Percentiles rank a stretch among this genome's conserved stretches.
Evolutionary conservation across 176 grass and related monocot species (phyloP).

Genomic region (Metroxylon sagu): DNA sequence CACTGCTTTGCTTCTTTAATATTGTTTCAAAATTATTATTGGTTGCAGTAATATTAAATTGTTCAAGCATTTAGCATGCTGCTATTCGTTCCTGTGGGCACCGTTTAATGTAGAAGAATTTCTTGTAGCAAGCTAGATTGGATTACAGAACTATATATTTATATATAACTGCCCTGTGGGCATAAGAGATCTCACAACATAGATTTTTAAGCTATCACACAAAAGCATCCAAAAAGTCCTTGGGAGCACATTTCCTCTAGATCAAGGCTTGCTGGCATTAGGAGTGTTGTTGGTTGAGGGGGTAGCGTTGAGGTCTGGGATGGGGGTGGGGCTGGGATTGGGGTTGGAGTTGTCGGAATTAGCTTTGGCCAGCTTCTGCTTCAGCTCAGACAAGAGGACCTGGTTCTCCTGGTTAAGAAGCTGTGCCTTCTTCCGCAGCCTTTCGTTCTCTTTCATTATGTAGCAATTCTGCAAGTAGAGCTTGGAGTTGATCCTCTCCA

Average conservation of each 20-base stretch:
- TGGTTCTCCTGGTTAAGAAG: conserved; percentile 89
- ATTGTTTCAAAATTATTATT: no score
- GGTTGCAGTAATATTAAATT: no score
- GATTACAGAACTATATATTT: not conserved
- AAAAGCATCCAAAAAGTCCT: conserved; percentile 1
- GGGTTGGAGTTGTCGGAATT: conserved; percentile 1
- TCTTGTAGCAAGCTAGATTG: no score
- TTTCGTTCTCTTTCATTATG: conserved; percentile 94
- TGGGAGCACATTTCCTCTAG: conserved; percentile 5
- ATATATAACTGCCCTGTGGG: not conserved
- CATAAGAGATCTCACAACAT: not conserved
- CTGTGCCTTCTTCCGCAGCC: conserved; percentile 74
- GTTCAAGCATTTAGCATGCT: no score
- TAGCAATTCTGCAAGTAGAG: conserved; percentile 91
- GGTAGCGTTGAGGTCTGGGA: conserved; percentile 59
- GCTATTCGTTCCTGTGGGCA: no score
- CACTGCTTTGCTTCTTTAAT: no score
- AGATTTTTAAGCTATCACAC: not conserved
- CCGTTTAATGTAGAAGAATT: no score
- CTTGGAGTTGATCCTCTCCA: conserved; percentile 77
- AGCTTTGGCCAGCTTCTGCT: conserved; percentile 61
- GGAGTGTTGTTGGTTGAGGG: conserved; percentile 22
- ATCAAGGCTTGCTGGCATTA: conserved; percentile 18
- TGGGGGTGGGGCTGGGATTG: not conserved
- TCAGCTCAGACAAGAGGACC: conserved; percentile 64